These are phyloP conservation scores for Yarrowia sp. DNA, from an alignment of 805 yeast genomes.

Conservation along the genomic window DNA sequence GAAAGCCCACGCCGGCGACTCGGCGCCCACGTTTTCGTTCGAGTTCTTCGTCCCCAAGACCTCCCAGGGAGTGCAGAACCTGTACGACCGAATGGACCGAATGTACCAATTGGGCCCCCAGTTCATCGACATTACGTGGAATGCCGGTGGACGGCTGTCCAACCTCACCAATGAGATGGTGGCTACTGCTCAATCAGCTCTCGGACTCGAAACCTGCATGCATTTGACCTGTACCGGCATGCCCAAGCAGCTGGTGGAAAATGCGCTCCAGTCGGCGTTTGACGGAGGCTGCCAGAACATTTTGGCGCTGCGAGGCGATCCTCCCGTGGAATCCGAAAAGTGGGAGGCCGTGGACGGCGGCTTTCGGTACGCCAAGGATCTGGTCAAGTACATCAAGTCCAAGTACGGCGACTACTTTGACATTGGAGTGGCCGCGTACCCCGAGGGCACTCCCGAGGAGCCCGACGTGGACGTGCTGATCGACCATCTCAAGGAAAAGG, in stretches of 20 bases:
- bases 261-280: conserved; percentile 84
- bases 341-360: conserved; percentile 66
- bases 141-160: conserved; percentile 92
- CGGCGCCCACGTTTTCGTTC: conserved; percentile 91
- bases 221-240: conserved; percentile 97
- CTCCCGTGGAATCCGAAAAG: conserved; percentile 65
- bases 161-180: conserved; percentile 90
- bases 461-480: conserved; percentile 60
- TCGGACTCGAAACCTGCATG: conserved; percentile 97
- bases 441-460: conserved; percentile 97
- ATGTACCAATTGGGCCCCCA: conserved; percentile 92
- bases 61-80: conserved; percentile 92
- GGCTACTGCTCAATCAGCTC: conserved; percentile 83
- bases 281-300: conserved; percentile 94
- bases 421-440: conserved; percentile 97
- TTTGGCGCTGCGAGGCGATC: conserved; percentile 93
- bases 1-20: conserved; percentile 52
- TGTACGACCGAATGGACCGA: conserved; percentile 96
- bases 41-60: conserved; percentile 98
- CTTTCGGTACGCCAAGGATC: conserved; percentile 86
- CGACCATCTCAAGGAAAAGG: conserved; percentile 77
- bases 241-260: conserved; percentile 80
- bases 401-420: conserved; percentile 88
- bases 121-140: conserved; percentile 97
- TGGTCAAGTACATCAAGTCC: conserved; percentile 74